Evolutionary conservation across 352 stramenopile genomes (phyloP), one percentile per base, ranked within the genome.

Genomic region (Pythium phragmiticola): DNA sequence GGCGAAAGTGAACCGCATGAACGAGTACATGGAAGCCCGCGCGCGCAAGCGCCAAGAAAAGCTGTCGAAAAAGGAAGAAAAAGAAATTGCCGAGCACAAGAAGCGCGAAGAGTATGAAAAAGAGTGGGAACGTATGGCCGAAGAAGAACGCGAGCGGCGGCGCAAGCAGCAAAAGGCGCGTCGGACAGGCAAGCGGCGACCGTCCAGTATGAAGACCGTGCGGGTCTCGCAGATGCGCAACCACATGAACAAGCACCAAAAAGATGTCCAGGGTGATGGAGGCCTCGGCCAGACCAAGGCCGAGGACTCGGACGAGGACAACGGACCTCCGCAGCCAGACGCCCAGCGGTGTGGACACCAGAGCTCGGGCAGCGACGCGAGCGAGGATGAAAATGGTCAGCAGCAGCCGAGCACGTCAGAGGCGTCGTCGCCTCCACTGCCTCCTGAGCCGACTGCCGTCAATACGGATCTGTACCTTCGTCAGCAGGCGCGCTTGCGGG

Each of bases 111-210:
- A 92, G 30, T 95, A 94, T 68, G 87, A 95, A 56, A 89, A 91
- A 28, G 87, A 95, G 53, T 95, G 87, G 87, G 84, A 93, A 53
- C 80, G 89, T n/a, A 88, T 95, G 77, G 87, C 87, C 16, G 82
- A 94, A 68, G 87, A 95, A 69, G 85, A 93, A 59, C 79, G 78
- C 5, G 87, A 95, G 60, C 75, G 85, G 2, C 90, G 90, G 55
- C 79, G 81, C 14, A 93, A 92, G 61, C 85, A 93, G 53, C 84
- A 94, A 48, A 77, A 90, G 63, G 48, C 77, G n/a, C 66, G 84
- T 3, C 81, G 83, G 9, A 89, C 76, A 43, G 78, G 79, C 23
- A 85, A 80, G 23, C 73, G 86, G 37, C 78, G 87, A 26, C 87
- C 87, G 7, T 82, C 82, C 16, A 93, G 84, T 50, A 87, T 90